Evolutionary conservation across 148 eudicot genomes (phyloP).

Genomic region (Dianthus caryophyllus): DNA sequence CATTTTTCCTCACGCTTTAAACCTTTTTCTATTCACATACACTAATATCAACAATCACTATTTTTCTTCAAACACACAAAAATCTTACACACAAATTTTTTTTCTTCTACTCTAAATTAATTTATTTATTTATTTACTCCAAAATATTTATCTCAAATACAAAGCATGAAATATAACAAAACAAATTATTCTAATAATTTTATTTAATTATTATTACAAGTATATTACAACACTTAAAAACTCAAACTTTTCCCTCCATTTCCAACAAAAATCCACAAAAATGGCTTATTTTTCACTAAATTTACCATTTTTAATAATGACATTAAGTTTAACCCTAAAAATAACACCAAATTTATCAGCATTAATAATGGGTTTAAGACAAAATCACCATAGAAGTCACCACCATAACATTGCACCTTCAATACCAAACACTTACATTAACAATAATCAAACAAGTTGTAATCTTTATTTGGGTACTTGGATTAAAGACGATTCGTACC

Average conservation of each 20-base stretch:
- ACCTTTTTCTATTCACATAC: background rate
- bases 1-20: background rate
- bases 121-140: too few relatives aligned
- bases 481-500: constrained; percentile 65
- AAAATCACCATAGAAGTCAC: constrained; percentile 27
- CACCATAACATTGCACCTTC: constrained; percentile 17
- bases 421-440: constrained; percentile 34
- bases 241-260: constrained; percentile 19
- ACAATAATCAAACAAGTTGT: constrained; percentile 40
- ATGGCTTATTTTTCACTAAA: constrained; percentile 16
- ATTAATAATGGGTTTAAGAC: constrained; percentile 20
- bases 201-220: too few relatives aligned
- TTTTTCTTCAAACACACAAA: background rate
- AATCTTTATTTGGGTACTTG: constrained; percentile 66
- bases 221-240: too few relatives aligned
- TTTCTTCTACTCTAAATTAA: too few relatives aligned
- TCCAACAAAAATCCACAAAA: constrained; percentile 10
- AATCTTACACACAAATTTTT: background rate
- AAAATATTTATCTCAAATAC: too few relatives aligned
- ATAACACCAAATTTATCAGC: constrained; percentile 18
- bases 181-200: too few relatives aligned
- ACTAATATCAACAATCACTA: background rate
- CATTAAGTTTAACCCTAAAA: constrained; percentile 6
- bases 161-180: too few relatives aligned
- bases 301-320: constrained; percentile 3